Base-by-base conservation (phyloP, 2,329 filamentous ascomycete genomes). In the Mariannaea elegans region DNA sequence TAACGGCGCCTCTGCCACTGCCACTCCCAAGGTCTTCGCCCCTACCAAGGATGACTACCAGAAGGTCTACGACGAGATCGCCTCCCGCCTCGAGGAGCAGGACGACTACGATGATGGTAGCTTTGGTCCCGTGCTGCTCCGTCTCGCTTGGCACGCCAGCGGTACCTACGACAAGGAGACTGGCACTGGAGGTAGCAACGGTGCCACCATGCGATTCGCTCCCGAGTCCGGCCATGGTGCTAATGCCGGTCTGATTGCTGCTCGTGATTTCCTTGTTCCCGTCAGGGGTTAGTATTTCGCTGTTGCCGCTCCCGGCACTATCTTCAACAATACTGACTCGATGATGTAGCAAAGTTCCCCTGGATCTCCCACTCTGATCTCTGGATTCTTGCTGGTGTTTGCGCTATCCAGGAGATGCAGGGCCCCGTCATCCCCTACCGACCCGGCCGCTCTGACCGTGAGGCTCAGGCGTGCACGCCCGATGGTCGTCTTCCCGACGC, bases 291-390 rank as follows among this genome's bases (percentile, higher is more conserved):
- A 76, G 85, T 77, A 36, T 38, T 10, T 18, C 8, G n/a, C 34
- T 4, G 10, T 12, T 13, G 14, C 14, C n/a, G 2, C 3, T 21
- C 7, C 13, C 10, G 32, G 19, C 2, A 10, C 6, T 24, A 32
- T 12, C 23, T 9, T 6, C 19, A 16, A 27, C 7, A 24, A 29
- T 27, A 38, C 62, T 70, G 41, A 69, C 56, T 19, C 3, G 19
- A 14, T 32, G 18, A 12, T 21, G 2, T 23, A 75, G 75, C 71
- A 64, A 88, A 94, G 79, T 94, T 92, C 86, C 94, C 94, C 50
- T 98, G 94, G 95, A 97, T 98, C 80, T 85, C 86, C 63, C 97
- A 97, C 86, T 96, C 93, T 13, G 94, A 99, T 76, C 90, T 99
- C 68, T 98, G 94, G 95, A 98, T 95, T 63, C 88, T 99, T 56